Percentiles rank a stretch among this genome's conserved stretches.
phyloP scores from a whole-genome alignment of 2,329 filamentous ascomycete species.

The Aspergillus tubingensis region DNA sequence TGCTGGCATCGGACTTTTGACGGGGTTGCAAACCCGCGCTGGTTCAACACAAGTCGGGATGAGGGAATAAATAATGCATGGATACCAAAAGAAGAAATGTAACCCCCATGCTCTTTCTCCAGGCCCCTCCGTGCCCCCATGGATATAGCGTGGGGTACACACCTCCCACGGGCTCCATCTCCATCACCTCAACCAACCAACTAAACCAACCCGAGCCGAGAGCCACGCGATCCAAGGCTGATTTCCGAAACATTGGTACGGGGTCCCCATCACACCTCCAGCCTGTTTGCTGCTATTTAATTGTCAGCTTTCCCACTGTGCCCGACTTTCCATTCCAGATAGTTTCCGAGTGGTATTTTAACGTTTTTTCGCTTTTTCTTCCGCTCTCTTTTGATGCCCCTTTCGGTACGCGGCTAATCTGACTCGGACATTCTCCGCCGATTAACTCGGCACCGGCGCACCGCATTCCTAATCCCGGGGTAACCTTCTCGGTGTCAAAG shows the following conservation, averaged over 20 bases:
- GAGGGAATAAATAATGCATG: background rate
- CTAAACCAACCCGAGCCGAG: slow-evolving; percentile 15
- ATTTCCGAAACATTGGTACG: slow-evolving; percentile 11
- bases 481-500: background rate
- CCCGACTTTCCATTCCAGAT: background rate
- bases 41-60: background rate
- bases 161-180: slow-evolving; percentile 6
- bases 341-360: background rate
- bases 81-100: background rate
- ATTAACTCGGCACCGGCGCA: background rate
- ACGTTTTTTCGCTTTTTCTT: background rate
- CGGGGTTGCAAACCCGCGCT: background rate
- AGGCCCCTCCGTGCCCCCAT: background rate
- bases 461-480: background rate
- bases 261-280: slow-evolving; percentile 3
- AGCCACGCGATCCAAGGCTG: slow-evolving; percentile 10
- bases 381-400: background rate
- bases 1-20: background rate
- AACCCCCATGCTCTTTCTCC: slow-evolving; percentile 3
- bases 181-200: slow-evolving; percentile 7
- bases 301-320: background rate
- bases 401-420: slow-evolving; percentile 8
- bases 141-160: slow-evolving; percentile 18
- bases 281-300: slow-evolving; percentile 12
- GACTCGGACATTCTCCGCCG: slow-evolving; percentile 4